These are phyloP conservation scores for Pisolithus orientalis DNA, from an alignment of 768 basidiomycete species.

Conservation along the genomic window DNA sequence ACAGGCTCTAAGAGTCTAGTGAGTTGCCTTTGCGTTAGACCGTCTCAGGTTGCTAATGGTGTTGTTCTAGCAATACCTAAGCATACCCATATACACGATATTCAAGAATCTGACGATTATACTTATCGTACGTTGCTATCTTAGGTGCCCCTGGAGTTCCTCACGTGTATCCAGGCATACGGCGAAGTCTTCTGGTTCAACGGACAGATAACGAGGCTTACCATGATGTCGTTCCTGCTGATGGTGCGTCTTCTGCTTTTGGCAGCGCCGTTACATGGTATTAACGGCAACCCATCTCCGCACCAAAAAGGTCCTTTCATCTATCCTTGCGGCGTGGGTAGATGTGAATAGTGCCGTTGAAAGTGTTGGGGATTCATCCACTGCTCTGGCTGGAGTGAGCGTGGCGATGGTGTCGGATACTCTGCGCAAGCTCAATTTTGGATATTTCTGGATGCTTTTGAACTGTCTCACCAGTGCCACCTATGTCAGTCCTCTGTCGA, in stretches of 20 bases:
- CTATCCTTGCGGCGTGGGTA: slow-evolving; percentile 93
- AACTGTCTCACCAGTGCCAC: slow-evolving; percentile 89
- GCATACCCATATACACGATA: slow-evolving; percentile 97
- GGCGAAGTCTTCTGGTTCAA: slow-evolving; percentile 98
- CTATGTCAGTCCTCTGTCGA: slow-evolving; percentile 54
- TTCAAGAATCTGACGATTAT: slow-evolving; percentile 99
- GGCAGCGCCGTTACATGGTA: neutral
- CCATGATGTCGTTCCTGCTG: slow-evolving; percentile 82
- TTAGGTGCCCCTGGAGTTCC: neutral
- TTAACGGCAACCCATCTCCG: neutral
- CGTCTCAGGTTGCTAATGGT: neutral
- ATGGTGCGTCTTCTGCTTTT: slow-evolving; percentile 54
- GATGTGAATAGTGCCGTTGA: slow-evolving; percentile 51
- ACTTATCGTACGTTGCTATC: slow-evolving; percentile 63
- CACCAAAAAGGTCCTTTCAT: slow-evolving; percentile 70
- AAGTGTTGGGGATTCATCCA: slow-evolving; percentile 20
- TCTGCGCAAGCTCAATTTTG: too few relatives aligned
- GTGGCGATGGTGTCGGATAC: slow-evolving; percentile 9
- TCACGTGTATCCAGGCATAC: slow-evolving; percentile 60
- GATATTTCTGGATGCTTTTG: slow-evolving; percentile 90
- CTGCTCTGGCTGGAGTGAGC: slow-evolving; percentile 20
- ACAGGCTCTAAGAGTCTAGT: slow-evolving; percentile 97
- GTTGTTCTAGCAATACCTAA: slow-evolving; percentile 78
- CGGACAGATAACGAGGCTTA: slow-evolving; percentile 79
- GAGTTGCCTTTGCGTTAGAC: slow-evolving; percentile 27